Conservation (phyloP, 306 rosid species). For the Morella rubra region DNA sequence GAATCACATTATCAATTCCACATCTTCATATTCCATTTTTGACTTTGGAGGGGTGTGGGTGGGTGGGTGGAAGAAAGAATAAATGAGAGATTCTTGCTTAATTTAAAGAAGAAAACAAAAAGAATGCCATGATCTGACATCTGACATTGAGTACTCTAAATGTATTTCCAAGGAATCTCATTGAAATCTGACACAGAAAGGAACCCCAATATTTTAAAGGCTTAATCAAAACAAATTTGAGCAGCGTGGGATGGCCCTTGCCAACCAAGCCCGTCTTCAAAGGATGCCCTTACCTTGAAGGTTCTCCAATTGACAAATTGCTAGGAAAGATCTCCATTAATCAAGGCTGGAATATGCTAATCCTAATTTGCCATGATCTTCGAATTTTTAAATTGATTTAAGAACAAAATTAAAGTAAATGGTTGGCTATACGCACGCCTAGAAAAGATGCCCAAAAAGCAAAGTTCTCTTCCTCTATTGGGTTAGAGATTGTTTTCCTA, state of each 20-base stretch:
- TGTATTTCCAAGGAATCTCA: no score
- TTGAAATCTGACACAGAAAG: no score
- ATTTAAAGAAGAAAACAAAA: no score
- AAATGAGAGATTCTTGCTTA: not conserved
- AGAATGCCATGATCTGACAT: no score
- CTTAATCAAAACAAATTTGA: no score
- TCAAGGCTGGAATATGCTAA: constrained; percentile 58
- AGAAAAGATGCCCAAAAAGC: not conserved
- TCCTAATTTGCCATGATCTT: constrained; percentile 17
- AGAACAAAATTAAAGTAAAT: constrained; percentile 14
- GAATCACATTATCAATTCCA: not conserved
- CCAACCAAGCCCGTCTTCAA: not conserved
- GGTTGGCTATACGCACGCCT: constrained; percentile 19
- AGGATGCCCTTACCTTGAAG: constrained; percentile 15
- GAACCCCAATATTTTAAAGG: no score
- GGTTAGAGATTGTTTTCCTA: not conserved
- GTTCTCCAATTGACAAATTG: constrained; percentile 16
- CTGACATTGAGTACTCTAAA: no score
- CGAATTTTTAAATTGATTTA: not conserved
- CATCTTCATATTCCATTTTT: not conserved
- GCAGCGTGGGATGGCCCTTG: no score
- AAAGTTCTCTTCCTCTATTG: not conserved
- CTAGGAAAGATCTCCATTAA: constrained; percentile 29
- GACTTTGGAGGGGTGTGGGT: not conserved
- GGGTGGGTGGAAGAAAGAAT: not conserved